Evolutionary conservation across 345 rosid species (phyloP).

Genomic region (Sisymbrium irio): DNA sequence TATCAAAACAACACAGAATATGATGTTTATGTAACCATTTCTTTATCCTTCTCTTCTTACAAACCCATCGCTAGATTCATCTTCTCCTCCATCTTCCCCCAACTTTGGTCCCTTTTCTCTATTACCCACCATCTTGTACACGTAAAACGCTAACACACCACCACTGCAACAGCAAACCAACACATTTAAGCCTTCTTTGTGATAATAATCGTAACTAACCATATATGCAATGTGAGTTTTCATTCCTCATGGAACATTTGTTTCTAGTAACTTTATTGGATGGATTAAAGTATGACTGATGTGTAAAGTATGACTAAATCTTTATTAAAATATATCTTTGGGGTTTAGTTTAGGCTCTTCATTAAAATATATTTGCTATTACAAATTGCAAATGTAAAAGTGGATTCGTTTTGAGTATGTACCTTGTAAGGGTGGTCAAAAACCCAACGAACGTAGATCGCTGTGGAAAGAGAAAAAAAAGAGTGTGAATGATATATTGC

Average conservation of each 20-base stretch:
- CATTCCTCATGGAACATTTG: neutral
- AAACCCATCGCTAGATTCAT: conserved; percentile 35
- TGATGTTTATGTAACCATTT: conserved; percentile 8
- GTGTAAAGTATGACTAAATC: neutral
- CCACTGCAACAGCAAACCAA: conserved; percentile 52
- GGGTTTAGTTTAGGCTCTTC: neutral
- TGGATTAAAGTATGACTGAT: neutral
- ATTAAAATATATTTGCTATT: no score
- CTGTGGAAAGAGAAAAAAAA: conserved; percentile 41
- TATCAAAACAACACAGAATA: neutral
- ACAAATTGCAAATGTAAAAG: neutral
- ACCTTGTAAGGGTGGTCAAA: conserved; percentile 59
- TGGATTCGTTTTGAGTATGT: neutral
- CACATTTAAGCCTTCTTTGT: neutral
- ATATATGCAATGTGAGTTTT: neutral
- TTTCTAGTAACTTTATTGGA: neutral
- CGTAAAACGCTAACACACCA: conserved; percentile 64
- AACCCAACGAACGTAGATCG: conserved; percentile 37
- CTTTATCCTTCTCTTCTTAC: conserved; percentile 24
- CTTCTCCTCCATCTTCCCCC: conserved; percentile 38
- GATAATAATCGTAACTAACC: neutral
- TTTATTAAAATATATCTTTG: neutral
- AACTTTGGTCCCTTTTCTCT: conserved; percentile 35
- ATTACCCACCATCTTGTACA: conserved; percentile 49
- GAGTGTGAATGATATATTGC: conserved; percentile 1